These are phyloP conservation scores for Pythium vanterpoolii DNA, from an alignment of 352 stramenopile species.

Conservation along the genomic window DNA sequence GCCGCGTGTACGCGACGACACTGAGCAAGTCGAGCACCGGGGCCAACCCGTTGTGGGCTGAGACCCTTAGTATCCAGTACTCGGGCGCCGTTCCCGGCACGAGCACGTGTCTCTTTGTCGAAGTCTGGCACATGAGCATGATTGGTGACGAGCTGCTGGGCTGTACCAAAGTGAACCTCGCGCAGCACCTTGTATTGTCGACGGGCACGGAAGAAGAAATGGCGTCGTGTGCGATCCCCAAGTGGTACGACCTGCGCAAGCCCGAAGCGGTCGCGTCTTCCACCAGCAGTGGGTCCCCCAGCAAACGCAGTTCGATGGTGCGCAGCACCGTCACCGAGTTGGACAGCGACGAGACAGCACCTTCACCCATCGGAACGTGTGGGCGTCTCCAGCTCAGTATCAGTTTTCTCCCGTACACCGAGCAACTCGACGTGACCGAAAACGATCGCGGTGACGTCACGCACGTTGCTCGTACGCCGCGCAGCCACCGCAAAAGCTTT, in stretches of 20 bases:
- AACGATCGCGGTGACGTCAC: constrained; percentile 29
- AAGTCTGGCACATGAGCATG: constrained; percentile 72
- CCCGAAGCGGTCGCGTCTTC: constrained; percentile 50
- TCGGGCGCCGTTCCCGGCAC: constrained; percentile 74
- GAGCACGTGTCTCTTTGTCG: constrained; percentile 65
- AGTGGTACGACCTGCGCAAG: constrained; percentile 71
- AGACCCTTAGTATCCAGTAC: constrained; percentile 74
- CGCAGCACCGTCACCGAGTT: constrained; percentile 12
- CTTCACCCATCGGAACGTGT: constrained; percentile 27
- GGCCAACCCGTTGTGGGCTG: constrained; percentile 66
- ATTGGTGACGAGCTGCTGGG: constrained; percentile 80
- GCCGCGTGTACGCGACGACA: constrained; percentile 64
- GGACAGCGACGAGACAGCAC: constrained; percentile 29
- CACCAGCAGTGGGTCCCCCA: constrained; percentile 9
- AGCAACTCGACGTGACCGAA: constrained; percentile 44
- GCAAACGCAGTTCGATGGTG: constrained; percentile 16
- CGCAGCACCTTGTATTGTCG: constrained; percentile 57
- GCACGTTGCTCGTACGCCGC: constrained; percentile 25
- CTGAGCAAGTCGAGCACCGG: constrained; percentile 51
- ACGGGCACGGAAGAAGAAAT: constrained; percentile 67
- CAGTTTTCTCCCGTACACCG: constrained; percentile 63
- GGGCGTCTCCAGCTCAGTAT: constrained; percentile 77
- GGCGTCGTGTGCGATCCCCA: constrained; percentile 60
- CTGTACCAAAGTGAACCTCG: constrained; percentile 76
- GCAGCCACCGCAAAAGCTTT: constrained; percentile 73